Conservation (phyloP, 768 basidiomycete species). For the Tylopilus rubrobrunneus region DNA sequence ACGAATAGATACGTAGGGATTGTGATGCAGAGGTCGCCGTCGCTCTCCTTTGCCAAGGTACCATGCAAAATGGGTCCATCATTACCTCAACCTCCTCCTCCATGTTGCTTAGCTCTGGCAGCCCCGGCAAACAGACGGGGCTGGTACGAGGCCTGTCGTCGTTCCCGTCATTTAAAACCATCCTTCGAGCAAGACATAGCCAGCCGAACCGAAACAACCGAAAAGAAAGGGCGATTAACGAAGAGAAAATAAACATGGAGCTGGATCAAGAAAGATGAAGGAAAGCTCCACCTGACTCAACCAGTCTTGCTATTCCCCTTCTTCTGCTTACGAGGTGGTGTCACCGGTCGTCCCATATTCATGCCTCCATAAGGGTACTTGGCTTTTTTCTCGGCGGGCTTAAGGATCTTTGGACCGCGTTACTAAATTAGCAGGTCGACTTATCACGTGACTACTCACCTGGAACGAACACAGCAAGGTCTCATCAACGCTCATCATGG, state of each 20-base stretch:
- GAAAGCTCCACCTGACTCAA: slow-evolving; percentile 28
- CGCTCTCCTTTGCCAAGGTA: slow-evolving; percentile 20
- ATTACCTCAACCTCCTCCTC: slow-evolving; percentile 12
- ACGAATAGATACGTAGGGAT: slow-evolving; percentile 32
- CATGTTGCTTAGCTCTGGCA: slow-evolving; percentile 12
- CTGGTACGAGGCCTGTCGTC: slow-evolving; percentile 14
- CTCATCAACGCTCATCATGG: slow-evolving; percentile 99
- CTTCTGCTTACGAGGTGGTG: slow-evolving; percentile 96
- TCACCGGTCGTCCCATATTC: slow-evolving; percentile 85
- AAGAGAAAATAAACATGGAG: slow-evolving; percentile 30
- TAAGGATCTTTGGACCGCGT: slow-evolving; percentile 68
- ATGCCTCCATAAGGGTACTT: slow-evolving; percentile 88
- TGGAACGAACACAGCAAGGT: slow-evolving; percentile 98
- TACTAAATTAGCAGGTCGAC: background rate
- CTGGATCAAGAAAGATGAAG: slow-evolving; percentile 27
- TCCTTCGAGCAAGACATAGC: slow-evolving; percentile 28
- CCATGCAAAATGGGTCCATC: slow-evolving; percentile 23
- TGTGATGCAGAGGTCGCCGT: slow-evolving; percentile 14
- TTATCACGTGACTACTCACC: slow-evolving; percentile 42
- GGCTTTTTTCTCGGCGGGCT: slow-evolving; percentile 98
- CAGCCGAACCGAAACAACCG: slow-evolving; percentile 23
- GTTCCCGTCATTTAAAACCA: slow-evolving; percentile 17
- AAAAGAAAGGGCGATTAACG: slow-evolving; percentile 23
- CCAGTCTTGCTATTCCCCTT: slow-evolving; percentile 85
- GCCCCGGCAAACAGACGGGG: slow-evolving; percentile 6